phyloP scores from a whole-genome alignment of 1,284 basidiomycete genomes.

The Coniferiporia weirii region DNA sequence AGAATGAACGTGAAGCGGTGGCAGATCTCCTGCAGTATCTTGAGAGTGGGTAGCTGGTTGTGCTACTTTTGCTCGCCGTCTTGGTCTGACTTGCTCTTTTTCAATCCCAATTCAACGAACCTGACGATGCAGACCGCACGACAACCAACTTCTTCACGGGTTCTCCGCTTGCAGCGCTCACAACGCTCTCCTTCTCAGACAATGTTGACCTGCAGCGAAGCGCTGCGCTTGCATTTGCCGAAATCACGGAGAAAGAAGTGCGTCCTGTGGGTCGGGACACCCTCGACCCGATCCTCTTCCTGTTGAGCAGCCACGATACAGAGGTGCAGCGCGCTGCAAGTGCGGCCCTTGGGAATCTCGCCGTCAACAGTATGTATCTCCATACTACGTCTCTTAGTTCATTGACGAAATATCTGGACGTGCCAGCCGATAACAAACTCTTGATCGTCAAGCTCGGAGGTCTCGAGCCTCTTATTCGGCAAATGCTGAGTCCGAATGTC shows the following conservation, averaged over 20 bases:
- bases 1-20: conserved; percentile 98
- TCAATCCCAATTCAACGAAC: neutral
- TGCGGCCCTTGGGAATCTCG: conserved; percentile 97
- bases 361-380: conserved; percentile 86
- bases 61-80: neutral
- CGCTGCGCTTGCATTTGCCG: conserved; percentile 96
- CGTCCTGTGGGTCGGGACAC: conserved; percentile 96
- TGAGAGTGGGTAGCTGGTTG: conserved; percentile 68
- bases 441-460: conserved; percentile 98
- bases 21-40: conserved; percentile 97
- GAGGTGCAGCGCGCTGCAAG: conserved; percentile 98
- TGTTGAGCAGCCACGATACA: conserved; percentile 96
- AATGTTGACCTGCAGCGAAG: conserved; percentile 99
- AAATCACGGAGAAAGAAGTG: conserved; percentile 99
- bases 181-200: conserved; percentile 97
- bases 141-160: conserved; percentile 96
- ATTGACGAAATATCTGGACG: conserved; percentile 18
- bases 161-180: conserved; percentile 88
- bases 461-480: conserved; percentile 95
- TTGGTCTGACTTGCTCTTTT: neutral
- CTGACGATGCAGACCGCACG: conserved; percentile 68
- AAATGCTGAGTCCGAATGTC: conserved; percentile 99
- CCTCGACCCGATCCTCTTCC: conserved; percentile 96
- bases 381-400: conserved; percentile 14
- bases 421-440: conserved; percentile 93